Percentiles rank a stretch among this genome's conserved stretches.
Evolutionary conservation across 2,329 filamentous ascomycete genomes (phyloP).

Genomic region (Sclerotinia sclerotiorum): DNA sequence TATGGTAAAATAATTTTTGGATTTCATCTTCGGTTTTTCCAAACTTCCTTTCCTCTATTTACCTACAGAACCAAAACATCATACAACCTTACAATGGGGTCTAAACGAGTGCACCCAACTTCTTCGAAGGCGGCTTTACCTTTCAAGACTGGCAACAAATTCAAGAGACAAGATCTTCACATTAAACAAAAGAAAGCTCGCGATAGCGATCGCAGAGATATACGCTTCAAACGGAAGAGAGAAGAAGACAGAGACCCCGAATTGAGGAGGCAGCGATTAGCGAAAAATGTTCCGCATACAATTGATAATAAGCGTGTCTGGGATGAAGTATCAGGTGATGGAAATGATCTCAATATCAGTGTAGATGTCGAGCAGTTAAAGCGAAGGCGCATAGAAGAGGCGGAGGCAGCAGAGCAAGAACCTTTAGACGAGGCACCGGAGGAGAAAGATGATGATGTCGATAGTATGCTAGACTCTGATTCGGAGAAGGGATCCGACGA

Average conservation of each 20-base stretch:
- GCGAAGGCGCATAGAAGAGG: constrained; percentile 53
- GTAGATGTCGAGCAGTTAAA: constrained; percentile 62
- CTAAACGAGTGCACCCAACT: constrained; percentile 46
- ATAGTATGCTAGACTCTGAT: constrained; percentile 77
- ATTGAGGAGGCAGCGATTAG: constrained; percentile 69
- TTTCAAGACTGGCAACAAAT: constrained; percentile 70
- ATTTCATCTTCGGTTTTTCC: constrained; percentile 23
- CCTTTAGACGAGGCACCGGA: constrained; percentile 44
- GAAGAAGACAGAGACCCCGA: constrained; percentile 83
- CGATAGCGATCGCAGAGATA: constrained; percentile 72
- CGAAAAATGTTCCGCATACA: constrained; percentile 75
- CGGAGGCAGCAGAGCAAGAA: constrained; percentile 49
- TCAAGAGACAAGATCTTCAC: constrained; percentile 74
- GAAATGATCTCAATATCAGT: constrained; percentile 53
- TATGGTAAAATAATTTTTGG: constrained; percentile 21
- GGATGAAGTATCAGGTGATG: constrained; percentile 72
- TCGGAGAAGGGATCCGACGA: constrained; percentile 47
- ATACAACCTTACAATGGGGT: constrained; percentile 46
- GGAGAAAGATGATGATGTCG: constrained; percentile 56
- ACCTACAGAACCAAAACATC: constrained; percentile 23
- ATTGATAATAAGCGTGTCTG: constrained; percentile 87
- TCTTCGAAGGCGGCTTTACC: constrained; percentile 49
- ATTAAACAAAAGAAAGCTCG: constrained; percentile 76
- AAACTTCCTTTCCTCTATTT: constrained; percentile 2
- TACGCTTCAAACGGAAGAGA: constrained; percentile 75